Evolutionary conservation across 805 yeast species (phyloP).

Genomic region (Candida stauntonica): DNA sequence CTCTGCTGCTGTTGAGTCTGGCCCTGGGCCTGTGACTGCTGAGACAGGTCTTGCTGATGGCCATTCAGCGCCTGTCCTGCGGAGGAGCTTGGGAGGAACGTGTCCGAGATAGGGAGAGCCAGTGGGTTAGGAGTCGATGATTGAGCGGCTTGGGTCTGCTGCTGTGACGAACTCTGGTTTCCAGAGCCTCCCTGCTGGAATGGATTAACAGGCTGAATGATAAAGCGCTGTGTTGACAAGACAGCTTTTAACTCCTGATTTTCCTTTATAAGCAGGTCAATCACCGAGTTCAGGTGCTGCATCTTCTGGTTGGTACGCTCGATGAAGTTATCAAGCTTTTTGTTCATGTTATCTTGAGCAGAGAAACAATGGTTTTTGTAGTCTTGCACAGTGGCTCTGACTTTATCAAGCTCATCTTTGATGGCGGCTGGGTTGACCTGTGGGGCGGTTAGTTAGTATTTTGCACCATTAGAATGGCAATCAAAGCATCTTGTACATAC

Average conservation of each 20-base stretch:
- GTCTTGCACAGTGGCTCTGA: constrained; percentile 22
- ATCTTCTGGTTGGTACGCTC: constrained; percentile 22
- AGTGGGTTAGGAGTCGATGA: constrained; percentile 9
- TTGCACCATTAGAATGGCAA: background rate
- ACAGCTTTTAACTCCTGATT: constrained; percentile 25
- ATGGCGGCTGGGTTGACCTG: constrained; percentile 16
- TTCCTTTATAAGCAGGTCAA: constrained; percentile 25
- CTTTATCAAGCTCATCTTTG: constrained; percentile 24
- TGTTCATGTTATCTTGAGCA: constrained; percentile 21
- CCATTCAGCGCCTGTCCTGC: constrained; percentile 7
- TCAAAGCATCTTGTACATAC: too few species aligned
- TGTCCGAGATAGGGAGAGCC: constrained; percentile 12
- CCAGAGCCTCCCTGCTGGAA: constrained; percentile 8
- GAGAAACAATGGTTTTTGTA: constrained; percentile 17
- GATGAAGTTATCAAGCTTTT: constrained; percentile 22
- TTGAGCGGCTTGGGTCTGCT: background rate
- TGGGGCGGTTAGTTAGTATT: background rate
- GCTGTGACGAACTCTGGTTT: background rate
- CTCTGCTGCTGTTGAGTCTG: constrained; percentile 3
- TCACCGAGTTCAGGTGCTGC: constrained; percentile 20
- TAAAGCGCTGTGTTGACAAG: constrained; percentile 22
- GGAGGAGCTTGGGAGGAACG: constrained; percentile 8
- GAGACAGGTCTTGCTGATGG: constrained; percentile 8
- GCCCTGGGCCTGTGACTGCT: constrained; percentile 4
- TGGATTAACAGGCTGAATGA: constrained; percentile 20